Base-by-base conservation (phyloP, 1,139 yeast species). In the Candida mesenterica region DNA sequence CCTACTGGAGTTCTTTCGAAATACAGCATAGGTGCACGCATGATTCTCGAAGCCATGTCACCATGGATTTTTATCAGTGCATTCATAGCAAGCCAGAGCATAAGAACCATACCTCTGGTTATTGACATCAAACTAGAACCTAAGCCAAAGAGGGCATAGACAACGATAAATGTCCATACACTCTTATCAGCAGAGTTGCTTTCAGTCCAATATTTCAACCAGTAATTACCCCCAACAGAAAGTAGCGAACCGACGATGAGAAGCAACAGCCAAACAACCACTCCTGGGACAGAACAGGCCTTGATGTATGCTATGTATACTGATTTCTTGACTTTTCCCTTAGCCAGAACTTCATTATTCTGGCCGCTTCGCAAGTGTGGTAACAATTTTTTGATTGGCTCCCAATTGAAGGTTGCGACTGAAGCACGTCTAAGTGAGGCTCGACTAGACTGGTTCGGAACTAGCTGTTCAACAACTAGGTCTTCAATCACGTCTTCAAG, bases 171-270 rank as follows among this genome's bases (percentile, higher is more conserved):
- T 15, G 36, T 44, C 44, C 55, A 43, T 4, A 54, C 58, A 32
- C 66, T 68, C 7, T 50, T 28, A 3, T 57, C 57, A 15, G 39
- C 33, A 22, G 66, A 63, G 42, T 67, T 68, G 24, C 49, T 43
- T 46, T 78, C 83, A 1, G 84, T 72, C 84, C 84, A 79, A 36
- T 67, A 61, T 50, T 78, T 78, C 42, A 79, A 60, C 82, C 82
- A 77, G 48, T 75, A 77, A 43, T 70, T 75, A 30, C 76, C 76
- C 2, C 48, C 48, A 10, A 59, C 51, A 0, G 57, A 46, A 4
- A 50, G 45, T 4, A 44, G 32, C 2, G 52, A 42, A 5, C 53
- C 39, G 4, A 44, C 12, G 0, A 53, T 33, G 17, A 46, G 34
- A 4, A 45, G 29, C 6, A 40, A 7, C 7, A 47, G 28, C 45